Conservation (phyloP, 2,329 filamentous ascomycete species). For the Helotiales sp. region DNA sequence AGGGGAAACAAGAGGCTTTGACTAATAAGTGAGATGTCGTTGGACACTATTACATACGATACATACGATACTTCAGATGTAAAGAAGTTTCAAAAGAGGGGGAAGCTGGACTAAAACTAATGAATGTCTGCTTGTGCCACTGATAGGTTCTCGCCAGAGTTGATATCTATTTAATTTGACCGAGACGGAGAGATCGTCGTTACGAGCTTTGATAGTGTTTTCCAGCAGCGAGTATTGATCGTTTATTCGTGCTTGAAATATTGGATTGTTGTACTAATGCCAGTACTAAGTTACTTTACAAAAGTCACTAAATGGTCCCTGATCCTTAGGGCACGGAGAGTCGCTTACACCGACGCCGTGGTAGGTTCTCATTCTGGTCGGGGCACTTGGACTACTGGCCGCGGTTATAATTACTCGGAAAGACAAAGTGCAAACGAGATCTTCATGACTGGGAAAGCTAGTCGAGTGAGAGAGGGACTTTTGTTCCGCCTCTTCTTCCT, state of each 20-base stretch:
- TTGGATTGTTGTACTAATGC: background rate
- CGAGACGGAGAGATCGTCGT: background rate
- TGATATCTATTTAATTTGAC: background rate
- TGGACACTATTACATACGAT: constrained; percentile 5
- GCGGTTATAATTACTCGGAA: background rate
- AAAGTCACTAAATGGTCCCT: constrained; percentile 10
- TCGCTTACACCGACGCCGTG: background rate
- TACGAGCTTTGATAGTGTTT: too few species aligned
- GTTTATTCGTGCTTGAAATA: constrained; percentile 1
- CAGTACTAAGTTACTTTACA: background rate
- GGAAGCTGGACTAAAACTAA: background rate
- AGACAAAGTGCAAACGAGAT: constrained; percentile 11
- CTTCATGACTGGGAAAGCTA: background rate
- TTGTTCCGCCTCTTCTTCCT: background rate
- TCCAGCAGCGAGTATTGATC: background rate
- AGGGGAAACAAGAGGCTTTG: background rate
- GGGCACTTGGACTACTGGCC: background rate
- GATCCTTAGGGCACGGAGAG: background rate
- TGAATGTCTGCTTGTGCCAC: background rate
- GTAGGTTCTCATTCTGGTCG: background rate
- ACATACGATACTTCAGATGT: background rate
- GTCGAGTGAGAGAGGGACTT: background rate
- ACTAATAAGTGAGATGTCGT: constrained; percentile 2
- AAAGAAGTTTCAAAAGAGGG: background rate
- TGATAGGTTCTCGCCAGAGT: background rate